Base-by-base conservation (phyloP, 805 yeast genomes). In the Diddensiella transvaalensis region DNA sequence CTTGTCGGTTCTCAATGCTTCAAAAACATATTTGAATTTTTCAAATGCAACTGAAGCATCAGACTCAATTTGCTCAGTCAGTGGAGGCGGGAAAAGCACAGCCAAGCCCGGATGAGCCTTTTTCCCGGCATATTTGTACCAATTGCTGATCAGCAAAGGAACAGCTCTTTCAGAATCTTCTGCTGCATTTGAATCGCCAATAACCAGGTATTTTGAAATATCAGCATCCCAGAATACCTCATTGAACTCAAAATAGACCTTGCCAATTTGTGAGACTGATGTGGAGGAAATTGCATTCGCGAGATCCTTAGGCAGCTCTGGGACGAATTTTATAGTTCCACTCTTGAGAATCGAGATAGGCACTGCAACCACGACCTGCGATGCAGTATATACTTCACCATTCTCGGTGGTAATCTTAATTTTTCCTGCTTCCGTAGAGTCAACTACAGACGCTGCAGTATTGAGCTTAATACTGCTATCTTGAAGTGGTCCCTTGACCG, bases 201-300 rank as follows among this genome's bases (percentile, higher is more conserved):
- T 52, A 0, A 76, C 69, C 10, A 72, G 56, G 51, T 80, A 71
- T 39, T 82, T 66, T 44, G 80, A 82, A n/a, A 66, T 59, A 36
- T 48, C 56, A 2, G 77, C 75, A 5, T 67, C 59, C 95, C 95
- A 86, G 65, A 82, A 83, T 2, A 75, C 64, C 1, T 64, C 52
- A 3, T 77, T 78, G 60, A 87, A 87, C 60, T 84, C 90, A 49
- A 87, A 71, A 0, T 85, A 67, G 10, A 85, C 79, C 62, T 87
- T 87, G 0, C 95, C 95, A 36, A 87, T 66, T 0, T 83, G 76
- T 0, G 90, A 89, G 63, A 76, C 80, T 50, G 77, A 77, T 55
- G 83, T 72, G 10, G 69, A 65, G 1, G 65, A 55, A 13, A 86
- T 66, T 0, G 84, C 67, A 1, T 66, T 66, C 11, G 21, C 26